Evolutionary conservation across 2,329 filamentous ascomycete species (phyloP).

Genomic region (Apiospora hydei): DNA sequence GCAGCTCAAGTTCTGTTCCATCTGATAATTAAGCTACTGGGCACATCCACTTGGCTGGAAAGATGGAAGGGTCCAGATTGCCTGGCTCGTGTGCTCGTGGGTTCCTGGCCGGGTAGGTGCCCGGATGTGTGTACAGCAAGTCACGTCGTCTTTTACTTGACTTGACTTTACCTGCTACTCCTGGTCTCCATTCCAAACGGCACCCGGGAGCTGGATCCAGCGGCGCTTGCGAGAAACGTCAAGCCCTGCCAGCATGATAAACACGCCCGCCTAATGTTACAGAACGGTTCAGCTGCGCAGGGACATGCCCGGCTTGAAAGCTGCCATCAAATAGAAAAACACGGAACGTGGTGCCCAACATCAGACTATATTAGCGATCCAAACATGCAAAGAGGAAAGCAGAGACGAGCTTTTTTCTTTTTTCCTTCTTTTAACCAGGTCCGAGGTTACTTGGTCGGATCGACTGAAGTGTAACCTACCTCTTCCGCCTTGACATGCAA

Average conservation of each 20-base stretch:
- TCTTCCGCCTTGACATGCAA: not conserved
- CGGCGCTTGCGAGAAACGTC: not conserved
- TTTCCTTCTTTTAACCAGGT: not conserved
- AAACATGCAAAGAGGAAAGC: not conserved
- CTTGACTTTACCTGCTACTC: not conserved
- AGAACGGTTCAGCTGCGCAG: not conserved
- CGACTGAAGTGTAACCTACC: not conserved
- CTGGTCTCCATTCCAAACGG: not conserved
- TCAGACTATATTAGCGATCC: not conserved
- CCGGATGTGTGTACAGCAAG: not conserved
- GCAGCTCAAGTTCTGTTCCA: not conserved
- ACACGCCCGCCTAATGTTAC: not conserved
- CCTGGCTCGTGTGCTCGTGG: not conserved
- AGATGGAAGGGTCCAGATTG: constrained; percentile 15
- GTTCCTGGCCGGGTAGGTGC: not conserved
- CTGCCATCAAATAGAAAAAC: not conserved
- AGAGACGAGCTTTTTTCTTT: not conserved
- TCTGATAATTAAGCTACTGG: constrained; percentile 17
- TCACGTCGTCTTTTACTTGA: not conserved
- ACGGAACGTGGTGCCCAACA: not conserved
- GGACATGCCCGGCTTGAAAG: not conserved
- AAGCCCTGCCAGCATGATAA: not conserved
- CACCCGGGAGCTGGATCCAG: not conserved
- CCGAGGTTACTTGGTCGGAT: not conserved
- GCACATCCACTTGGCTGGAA: not conserved